Percentiles rank a stretch among this genome's conserved stretches.
phyloP scores from a whole-genome alignment of 805 yeast species.

The Groenewaldozyma tartarivorans region DNA sequence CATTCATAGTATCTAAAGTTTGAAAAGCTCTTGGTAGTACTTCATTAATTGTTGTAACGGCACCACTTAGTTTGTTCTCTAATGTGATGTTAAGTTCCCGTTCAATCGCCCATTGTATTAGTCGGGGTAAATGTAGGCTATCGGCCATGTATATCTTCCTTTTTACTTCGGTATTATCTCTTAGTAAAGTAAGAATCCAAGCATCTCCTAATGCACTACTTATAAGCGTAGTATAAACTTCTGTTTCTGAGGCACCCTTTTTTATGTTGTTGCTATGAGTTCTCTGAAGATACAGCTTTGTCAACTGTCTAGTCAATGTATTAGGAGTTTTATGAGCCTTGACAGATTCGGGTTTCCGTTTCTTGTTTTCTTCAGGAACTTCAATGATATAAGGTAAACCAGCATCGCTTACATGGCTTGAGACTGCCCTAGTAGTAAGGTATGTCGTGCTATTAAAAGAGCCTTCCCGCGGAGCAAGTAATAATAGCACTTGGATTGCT shows the following conservation, averaged over 20 bases:
- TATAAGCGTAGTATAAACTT: slow-evolving; percentile 10
- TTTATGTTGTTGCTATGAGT: slow-evolving; percentile 3
- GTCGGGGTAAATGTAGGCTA: neutral
- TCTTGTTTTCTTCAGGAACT: neutral
- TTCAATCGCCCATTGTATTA: neutral
- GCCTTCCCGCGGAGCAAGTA: neutral
- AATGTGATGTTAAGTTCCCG: neutral
- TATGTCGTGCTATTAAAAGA: neutral
- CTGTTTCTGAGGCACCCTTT: slow-evolving; percentile 1
- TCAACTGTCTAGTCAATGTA: neutral
- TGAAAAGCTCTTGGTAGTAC: neutral
- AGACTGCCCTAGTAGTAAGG: neutral
- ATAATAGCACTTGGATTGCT: slow-evolving; percentile 15
- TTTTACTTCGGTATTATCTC: neutral
- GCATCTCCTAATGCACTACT: slow-evolving; percentile 13
- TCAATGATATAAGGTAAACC: slow-evolving; percentile 14
- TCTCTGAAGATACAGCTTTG: neutral
- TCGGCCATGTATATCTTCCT: neutral
- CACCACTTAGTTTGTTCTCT: neutral
- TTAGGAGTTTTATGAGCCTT: neutral
- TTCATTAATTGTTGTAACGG: neutral
- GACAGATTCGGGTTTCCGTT: too few relatives aligned
- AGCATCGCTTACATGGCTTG: slow-evolving; percentile 8
- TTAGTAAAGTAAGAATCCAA: slow-evolving; percentile 13
- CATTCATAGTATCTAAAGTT: neutral